phyloP scores from a whole-genome alignment of 176 grass and related monocot species.

The Chrysopogon serrulatus region DNA sequence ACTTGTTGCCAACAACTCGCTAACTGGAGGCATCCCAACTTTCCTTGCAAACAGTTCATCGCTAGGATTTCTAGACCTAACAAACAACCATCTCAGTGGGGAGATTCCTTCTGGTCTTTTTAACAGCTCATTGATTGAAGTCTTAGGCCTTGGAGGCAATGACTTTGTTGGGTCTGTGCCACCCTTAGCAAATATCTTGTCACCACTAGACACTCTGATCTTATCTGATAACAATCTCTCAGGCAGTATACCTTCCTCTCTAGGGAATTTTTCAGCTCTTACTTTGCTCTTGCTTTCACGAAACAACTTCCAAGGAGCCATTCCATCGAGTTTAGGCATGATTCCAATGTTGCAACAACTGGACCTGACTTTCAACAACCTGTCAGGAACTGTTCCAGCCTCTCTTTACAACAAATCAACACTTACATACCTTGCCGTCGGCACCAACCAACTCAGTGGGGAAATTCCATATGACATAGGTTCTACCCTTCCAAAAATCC shows the following conservation, averaged over 20 bases:
- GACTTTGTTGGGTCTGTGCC: constrained; percentile 9
- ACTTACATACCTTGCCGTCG: not conserved
- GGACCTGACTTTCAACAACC: constrained; percentile 34
- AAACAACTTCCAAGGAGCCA: not conserved
- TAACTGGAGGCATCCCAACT: constrained; percentile 18
- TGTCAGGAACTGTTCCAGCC: constrained; percentile 29
- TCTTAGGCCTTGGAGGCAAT: not conserved
- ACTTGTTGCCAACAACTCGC: constrained; percentile 22
- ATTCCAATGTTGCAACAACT: not conserved
- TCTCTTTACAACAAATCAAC: constrained; percentile 36
- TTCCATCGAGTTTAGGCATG: not conserved
- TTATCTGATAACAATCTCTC: constrained; percentile 15
- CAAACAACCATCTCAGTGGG: constrained; percentile 19
- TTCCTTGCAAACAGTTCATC: not conserved
- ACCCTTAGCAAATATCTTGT: not conserved
- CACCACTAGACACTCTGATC: not conserved
- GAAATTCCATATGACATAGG: constrained; percentile 10
- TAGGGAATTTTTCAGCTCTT: constrained; percentile 33
- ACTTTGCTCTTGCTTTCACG: not conserved
- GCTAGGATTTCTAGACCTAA: not conserved
- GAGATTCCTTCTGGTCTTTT: constrained; percentile 6
- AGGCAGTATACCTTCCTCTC: constrained; percentile 23
- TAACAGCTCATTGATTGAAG: not conserved
- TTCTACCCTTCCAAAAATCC: constrained; percentile 3
- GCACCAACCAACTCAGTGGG: not conserved